Base-by-base conservation (phyloP, 129 eudicot species). In the Glebionis coronaria region DNA sequence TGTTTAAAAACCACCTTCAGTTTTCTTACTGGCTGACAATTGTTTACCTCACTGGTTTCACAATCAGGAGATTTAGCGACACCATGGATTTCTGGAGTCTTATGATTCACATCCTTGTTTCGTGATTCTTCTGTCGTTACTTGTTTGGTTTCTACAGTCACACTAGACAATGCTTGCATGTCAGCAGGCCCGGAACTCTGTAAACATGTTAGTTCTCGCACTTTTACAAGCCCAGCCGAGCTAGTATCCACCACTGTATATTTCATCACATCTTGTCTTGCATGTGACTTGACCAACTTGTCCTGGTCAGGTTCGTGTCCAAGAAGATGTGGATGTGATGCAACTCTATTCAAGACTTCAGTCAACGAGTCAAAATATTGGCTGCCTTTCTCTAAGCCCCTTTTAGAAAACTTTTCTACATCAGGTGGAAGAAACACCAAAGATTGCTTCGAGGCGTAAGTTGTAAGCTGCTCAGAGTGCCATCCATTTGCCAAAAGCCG, bases 401-500 rank as follows among this genome's bases (percentile, higher is more conserved):
- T 63, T 40, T 79, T 63, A 0, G 87, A 82, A 25, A 79, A 75
- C 49, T 72, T 72, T 38, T 44, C 61, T 7, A 75, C 69, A 16
- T 84, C 84, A 8, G 84, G 87, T 27, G 69, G 40, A 45, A 82
- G 77, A 56, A 75, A 82, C 68, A 78, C 87, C 69, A 72, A 23
- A 23, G 25, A 63, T 27, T 72, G 54, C 5, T 42, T 29, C 25
- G 27, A 57, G 63, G 6, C 56, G 9, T 67, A 64, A 67, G 59
- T 71, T 57, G 19, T 50, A 8, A 79, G 81, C 58, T 72, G 73
- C 76, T 75, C 83, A 3, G 79, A 75, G 55, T 79, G 81, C 84
- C 84, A 79, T 20, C 87, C 87, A 56, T 71, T 76, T 50, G 81
- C 84, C 58, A 72, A 47, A 44, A 82, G 61, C 16, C 87, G 83